Conservation (phyloP, 2,329 filamentous ascomycete species). For the Calonectria pteridis region DNA sequence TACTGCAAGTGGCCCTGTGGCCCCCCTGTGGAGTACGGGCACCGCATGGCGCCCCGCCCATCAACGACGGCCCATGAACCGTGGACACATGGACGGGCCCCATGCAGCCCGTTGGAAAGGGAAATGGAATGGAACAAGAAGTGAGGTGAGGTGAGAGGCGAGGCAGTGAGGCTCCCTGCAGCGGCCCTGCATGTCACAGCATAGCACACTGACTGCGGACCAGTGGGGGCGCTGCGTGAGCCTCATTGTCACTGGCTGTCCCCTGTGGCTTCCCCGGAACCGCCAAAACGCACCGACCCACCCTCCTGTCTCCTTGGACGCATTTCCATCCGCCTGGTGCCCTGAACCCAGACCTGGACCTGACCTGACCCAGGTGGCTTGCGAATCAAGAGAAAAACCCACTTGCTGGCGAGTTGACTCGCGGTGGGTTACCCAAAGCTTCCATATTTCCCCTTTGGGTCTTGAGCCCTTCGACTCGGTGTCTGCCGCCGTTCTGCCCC, state of each 20-base stretch:
- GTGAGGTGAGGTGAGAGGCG: conserved; percentile 10
- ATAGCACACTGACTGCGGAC: background rate
- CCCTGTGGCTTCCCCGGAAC: conserved; percentile 9
- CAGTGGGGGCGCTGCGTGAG: conserved; percentile 6
- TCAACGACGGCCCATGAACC: conserved; percentile 21
- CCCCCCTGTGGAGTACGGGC: conserved; percentile 17
- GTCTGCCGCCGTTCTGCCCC: background rate
- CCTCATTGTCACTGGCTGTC: background rate
- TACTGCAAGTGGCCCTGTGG: conserved; percentile 10
- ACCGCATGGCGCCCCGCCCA: conserved; percentile 23
- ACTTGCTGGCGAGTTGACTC: background rate
- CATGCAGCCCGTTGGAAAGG: conserved; percentile 20
- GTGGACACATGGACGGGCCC: conserved; percentile 9
- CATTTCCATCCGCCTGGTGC: background rate
- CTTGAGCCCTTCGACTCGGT: background rate
- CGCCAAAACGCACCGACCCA: conserved; percentile 9
- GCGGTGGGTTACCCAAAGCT: conserved; percentile 1
- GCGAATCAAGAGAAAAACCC: background rate
- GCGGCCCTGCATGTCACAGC: conserved; percentile 11
- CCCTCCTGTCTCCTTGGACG: conserved; percentile 9
- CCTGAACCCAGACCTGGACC: background rate
- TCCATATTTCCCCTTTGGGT: background rate
- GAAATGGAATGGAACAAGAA: conserved; percentile 21
- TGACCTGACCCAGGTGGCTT: conserved; percentile 3
- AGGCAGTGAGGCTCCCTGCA: conserved; percentile 19